Evolutionary conservation across 1,139 yeast species (phyloP).

Genomic region (Fermentozyma sake): DNA sequence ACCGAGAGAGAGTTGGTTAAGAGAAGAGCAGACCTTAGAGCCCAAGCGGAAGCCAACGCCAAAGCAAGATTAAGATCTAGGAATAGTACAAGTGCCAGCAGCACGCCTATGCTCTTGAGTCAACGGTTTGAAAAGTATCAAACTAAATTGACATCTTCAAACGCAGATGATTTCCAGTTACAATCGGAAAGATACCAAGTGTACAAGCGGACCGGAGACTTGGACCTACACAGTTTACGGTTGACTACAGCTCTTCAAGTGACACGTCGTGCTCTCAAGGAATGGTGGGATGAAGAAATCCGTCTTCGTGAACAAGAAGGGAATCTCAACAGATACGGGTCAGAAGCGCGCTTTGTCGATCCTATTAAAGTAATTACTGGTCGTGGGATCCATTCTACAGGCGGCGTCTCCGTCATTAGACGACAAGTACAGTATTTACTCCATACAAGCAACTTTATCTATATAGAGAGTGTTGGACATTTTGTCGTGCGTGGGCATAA

Average conservation of each 20-base stretch:
- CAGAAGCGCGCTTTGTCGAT: conserved; percentile 27
- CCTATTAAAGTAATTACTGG: conserved; percentile 51
- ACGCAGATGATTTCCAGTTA: not conserved
- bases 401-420: conserved; percentile 46
- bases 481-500: conserved; percentile 26
- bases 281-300: conserved; percentile 57
- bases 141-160: too few species aligned
- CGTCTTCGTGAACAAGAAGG: conserved; percentile 36
- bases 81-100: too few species aligned
- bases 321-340: conserved; percentile 24
- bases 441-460: conserved; percentile 27
- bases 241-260: conserved; percentile 41
- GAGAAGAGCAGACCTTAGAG: too few species aligned
- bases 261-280: conserved; percentile 24
- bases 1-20: too few species aligned
- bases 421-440: conserved; percentile 35
- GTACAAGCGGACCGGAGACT: not conserved
- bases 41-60: too few species aligned
- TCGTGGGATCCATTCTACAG: conserved; percentile 56
- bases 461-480: conserved; percentile 42
- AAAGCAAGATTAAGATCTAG: conserved; percentile 1
- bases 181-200: not conserved
- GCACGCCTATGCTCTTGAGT: too few species aligned
- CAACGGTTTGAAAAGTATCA: too few species aligned
- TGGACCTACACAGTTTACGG: conserved; percentile 52